Base-by-base conservation (phyloP, 108 stramenopile species). In the Pseudonitzschia multiseries region DNA sequence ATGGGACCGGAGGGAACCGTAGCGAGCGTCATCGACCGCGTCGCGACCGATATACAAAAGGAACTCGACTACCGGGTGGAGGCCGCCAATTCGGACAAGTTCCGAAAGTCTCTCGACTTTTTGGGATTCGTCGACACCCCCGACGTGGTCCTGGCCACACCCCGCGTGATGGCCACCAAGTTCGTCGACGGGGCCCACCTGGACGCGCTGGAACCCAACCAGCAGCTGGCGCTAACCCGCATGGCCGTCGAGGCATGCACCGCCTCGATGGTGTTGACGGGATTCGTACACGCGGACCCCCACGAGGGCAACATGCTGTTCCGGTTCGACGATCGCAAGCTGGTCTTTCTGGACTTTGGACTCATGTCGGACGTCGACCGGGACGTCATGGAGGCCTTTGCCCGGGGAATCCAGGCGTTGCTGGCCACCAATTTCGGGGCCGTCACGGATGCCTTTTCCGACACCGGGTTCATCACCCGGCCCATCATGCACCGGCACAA, bases 261-360 rank as follows among this genome's bases (percentile, higher is more conserved):
- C 18, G 71, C 77, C 21, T 54, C 46, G 18, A 52, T 78, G 24
- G 63, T 78, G 2, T 15, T 66, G 33, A 78, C 77, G 17, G 77
- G 77, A 12, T 57, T 72, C n/a, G 71, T 78, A 10, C 77, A 78
- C 51, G 77, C 77, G 31, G 77, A 78, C 57, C 77, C 77, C 6
- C 77, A 78, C 60, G 64, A 72, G 36, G 77, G 77, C 10, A 78
- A 78, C 64, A 10, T 78, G 18, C 43, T 78, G 71, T 28, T 48
- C 18, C 48, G 68, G 5, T 18, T 18, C 0, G 70, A 54, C 12
- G 70, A 77, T 44, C 57, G 70, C 12, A 36, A 42, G 40, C 22
- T 77, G 5, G 70, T 61, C 0, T 77, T 71, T 41, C 53, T 77
- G 32, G 76, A 77, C 36, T 77, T 77, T 64, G 76, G 76, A 0